Evolutionary conservation across 2,329 filamentous ascomycete genomes (phyloP).

Genomic region (Ascochyta clinopodiicola): DNA sequence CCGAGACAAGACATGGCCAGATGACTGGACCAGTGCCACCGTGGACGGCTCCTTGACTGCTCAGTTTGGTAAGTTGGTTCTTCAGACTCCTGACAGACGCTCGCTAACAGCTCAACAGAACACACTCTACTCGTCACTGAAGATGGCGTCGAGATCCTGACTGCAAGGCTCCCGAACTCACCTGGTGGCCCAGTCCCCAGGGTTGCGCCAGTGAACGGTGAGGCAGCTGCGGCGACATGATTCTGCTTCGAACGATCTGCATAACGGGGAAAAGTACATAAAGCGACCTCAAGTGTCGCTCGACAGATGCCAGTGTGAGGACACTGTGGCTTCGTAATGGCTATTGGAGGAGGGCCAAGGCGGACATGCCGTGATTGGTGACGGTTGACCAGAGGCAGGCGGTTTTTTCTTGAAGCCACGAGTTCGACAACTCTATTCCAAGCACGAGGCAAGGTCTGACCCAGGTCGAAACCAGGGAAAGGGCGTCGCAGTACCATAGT

Average conservation of each 20-base stretch:
- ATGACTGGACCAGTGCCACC: conserved; percentile 97
- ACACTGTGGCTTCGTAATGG: conserved; percentile 1
- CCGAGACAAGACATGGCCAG: conserved; percentile 94
- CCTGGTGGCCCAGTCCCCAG: conserved; percentile 75
- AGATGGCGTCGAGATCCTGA: conserved; percentile 80
- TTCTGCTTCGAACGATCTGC: not conserved
- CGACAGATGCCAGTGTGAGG: not conserved
- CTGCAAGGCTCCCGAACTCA: conserved; percentile 73
- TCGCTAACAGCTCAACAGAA: conserved; percentile 56
- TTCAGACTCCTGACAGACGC: too few species aligned
- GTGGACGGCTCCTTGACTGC: conserved; percentile 88
- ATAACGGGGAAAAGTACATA: not conserved
- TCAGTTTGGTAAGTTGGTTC: conserved; percentile 75
- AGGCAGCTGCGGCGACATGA: conserved; percentile 29
- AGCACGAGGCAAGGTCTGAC: not conserved
- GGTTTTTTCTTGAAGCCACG: not conserved
- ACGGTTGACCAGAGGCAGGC: not conserved
- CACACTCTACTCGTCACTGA: conserved; percentile 86
- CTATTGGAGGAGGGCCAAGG: not conserved
- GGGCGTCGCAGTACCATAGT: not conserved
- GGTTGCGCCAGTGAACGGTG: conserved; percentile 49
- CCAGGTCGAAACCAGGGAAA: not conserved
- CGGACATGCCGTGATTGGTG: not conserved
- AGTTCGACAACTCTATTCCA: not conserved
- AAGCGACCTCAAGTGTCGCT: not conserved